Conservation (phyloP, 805 yeast species). For the Isabelozyma rhagii region DNA sequence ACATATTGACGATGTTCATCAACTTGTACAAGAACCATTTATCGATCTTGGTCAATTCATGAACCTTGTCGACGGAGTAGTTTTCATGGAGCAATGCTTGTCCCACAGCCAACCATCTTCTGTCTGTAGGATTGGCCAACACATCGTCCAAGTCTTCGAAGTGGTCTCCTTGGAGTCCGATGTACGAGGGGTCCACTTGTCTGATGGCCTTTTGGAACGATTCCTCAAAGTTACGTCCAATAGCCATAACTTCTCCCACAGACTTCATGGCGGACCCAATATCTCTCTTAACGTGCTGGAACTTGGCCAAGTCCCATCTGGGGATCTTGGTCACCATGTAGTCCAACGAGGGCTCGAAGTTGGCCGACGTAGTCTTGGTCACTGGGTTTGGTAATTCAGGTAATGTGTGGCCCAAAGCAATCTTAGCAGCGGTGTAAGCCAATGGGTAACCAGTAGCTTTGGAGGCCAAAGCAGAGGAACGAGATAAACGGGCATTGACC, state of each 20-base stretch:
- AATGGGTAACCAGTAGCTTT: constrained; percentile 98
- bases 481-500: constrained; percentile 93
- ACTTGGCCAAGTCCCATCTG: constrained; percentile 95
- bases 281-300: constrained; percentile 90
- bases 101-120: constrained; percentile 98
- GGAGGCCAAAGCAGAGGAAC: constrained; percentile 97
- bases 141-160: constrained; percentile 75
- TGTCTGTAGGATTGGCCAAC: constrained; percentile 84
- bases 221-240: constrained; percentile 97
- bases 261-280: constrained; percentile 97
- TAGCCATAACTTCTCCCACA: constrained; percentile 99
- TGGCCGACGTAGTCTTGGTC: constrained; percentile 92
- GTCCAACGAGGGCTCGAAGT: constrained; percentile 95
- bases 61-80: constrained; percentile 88
- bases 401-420: constrained; percentile 89
- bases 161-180: constrained; percentile 88
- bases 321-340: constrained; percentile 97
- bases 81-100: constrained; percentile 91
- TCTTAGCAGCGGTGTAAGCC: constrained; percentile 98
- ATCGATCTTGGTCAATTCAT: constrained; percentile 89
- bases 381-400: constrained; percentile 96
- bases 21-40: constrained; percentile 93
- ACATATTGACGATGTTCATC: constrained; percentile 88
- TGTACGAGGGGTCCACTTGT: constrained; percentile 86
- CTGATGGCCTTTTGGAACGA: constrained; percentile 96